Evolutionary conservation across 768 basidiomycete genomes (phyloP).

Genomic region (Strobilomyces confusus): DNA sequence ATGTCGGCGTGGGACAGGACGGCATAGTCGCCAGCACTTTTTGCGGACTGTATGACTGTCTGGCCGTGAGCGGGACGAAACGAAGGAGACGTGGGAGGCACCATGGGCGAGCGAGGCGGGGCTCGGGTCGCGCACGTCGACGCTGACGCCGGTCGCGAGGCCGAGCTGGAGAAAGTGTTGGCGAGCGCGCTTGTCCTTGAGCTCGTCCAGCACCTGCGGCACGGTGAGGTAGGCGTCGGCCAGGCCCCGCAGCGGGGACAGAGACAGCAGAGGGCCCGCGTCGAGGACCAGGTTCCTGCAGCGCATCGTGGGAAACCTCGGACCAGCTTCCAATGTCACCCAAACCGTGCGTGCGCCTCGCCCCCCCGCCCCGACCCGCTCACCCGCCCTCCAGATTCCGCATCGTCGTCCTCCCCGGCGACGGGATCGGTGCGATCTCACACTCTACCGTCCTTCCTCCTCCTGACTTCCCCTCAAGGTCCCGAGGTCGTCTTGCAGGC

Average conservation of each 20-base stretch:
- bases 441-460: background rate
- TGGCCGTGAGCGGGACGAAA: conserved; percentile 13
- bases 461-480: conserved; percentile 41
- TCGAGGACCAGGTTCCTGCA: conserved; percentile 87
- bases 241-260: conserved; percentile 85
- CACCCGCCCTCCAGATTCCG: conserved; percentile 55
- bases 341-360: conserved; percentile 38
- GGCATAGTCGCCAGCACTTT: conserved; percentile 94
- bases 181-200: conserved; percentile 83
- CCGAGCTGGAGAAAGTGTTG: conserved; percentile 82
- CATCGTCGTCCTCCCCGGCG: conserved; percentile 88
- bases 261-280: conserved; percentile 86
- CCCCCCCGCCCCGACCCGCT: conserved; percentile 1
- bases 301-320: conserved; percentile 21
- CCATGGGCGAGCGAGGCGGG: conserved; percentile 63
- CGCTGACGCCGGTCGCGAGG: conserved; percentile 68
- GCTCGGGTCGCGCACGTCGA: conserved; percentile 69
- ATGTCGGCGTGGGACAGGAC: conserved; percentile 91
- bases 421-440: conserved; percentile 79
- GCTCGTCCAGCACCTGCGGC: conserved; percentile 84
- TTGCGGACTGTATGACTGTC: conserved; percentile 84
- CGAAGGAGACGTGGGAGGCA: conserved; percentile 27
- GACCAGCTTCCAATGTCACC: conserved; percentile 31
- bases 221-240: conserved; percentile 84
- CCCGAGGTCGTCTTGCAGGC: conserved; percentile 90